Evolutionary conservation across 805 yeast species (phyloP).

Genomic region (Candida patagonica): DNA sequence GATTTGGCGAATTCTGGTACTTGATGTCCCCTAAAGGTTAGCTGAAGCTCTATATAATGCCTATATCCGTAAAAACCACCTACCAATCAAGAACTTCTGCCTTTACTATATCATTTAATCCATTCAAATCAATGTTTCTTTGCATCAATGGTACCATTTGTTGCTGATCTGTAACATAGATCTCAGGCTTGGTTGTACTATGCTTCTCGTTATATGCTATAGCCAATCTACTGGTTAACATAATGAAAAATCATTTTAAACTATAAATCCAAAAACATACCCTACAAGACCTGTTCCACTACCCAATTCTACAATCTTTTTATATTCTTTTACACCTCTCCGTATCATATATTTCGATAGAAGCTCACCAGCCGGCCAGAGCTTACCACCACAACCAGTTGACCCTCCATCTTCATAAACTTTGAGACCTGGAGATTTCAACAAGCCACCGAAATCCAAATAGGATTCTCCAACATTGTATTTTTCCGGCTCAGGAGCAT

Average conservation of each 20-base stretch:
- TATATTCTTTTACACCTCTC: conserved; percentile 16
- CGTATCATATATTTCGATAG: conserved; percentile 37
- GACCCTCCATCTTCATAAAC: conserved; percentile 50
- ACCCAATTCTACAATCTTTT: conserved; percentile 42
- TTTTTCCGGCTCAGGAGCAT: background rate
- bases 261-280: conserved; percentile 15
- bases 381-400: conserved; percentile 53
- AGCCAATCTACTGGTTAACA: no score
- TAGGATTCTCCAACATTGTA: conserved; percentile 28
- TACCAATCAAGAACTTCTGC: conserved; percentile 42
- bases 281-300: conserved; percentile 55
- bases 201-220: no score
- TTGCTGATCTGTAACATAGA: conserved; percentile 22
- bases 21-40: conserved; percentile 26
- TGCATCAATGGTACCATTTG: conserved; percentile 40
- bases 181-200: no score
- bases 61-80: conserved; percentile 5
- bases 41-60: background rate
- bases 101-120: conserved; percentile 28
- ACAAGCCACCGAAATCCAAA: conserved; percentile 33
- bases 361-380: conserved; percentile 54
- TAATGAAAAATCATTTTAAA: no score
- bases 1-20: conserved; percentile 30
- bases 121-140: conserved; percentile 36
- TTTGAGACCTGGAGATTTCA: conserved; percentile 28